Evolutionary conservation across 1,139 yeast species (phyloP).

Genomic region (Sugiyamaella neomexicana): DNA sequence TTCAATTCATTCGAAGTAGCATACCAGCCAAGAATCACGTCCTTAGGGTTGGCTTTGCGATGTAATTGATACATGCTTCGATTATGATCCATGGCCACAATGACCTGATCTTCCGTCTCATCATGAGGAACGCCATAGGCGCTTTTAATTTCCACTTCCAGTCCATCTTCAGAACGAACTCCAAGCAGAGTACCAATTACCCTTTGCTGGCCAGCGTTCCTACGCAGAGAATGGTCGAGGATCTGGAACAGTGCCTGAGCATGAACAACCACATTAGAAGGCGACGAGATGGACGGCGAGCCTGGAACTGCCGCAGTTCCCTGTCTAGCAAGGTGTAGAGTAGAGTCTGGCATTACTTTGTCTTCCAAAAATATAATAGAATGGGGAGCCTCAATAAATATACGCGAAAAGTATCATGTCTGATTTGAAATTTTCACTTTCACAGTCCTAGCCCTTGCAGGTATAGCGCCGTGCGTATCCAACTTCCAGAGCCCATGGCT

Average conservation of each 20-base stretch:
- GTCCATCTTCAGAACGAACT: conserved; percentile 81
- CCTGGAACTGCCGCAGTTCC: conserved; percentile 32
- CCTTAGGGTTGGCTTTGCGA: conserved; percentile 79
- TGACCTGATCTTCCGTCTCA: conserved; percentile 72
- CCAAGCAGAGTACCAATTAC: conserved; percentile 85
- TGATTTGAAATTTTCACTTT: conserved; percentile 13
- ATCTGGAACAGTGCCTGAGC: conserved; percentile 76
- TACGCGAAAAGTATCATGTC: neutral
- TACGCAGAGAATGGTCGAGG: conserved; percentile 56
- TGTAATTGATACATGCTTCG: conserved; percentile 69
- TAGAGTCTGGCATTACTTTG: conserved; percentile 32
- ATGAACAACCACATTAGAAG: conserved; percentile 41
- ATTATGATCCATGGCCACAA: conserved; percentile 77
- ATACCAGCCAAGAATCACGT: conserved; percentile 85
- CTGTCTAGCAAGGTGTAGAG: conserved; percentile 36
- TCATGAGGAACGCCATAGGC: conserved; percentile 83
- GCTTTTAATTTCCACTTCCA: conserved; percentile 68
- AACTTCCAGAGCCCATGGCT: neutral
- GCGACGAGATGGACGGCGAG: conserved; percentile 33
- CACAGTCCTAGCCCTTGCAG: conserved; percentile 11
- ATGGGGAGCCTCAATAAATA: neutral
- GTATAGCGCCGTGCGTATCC: conserved; percentile 3
- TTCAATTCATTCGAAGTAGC: conserved; percentile 69
- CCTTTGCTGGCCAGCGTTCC: conserved; percentile 51
- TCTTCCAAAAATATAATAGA: neutral